phyloP scores from a whole-genome alignment of 2,329 filamentous ascomycete genomes.

The Dryadomyces quercus-mongolicae region DNA sequence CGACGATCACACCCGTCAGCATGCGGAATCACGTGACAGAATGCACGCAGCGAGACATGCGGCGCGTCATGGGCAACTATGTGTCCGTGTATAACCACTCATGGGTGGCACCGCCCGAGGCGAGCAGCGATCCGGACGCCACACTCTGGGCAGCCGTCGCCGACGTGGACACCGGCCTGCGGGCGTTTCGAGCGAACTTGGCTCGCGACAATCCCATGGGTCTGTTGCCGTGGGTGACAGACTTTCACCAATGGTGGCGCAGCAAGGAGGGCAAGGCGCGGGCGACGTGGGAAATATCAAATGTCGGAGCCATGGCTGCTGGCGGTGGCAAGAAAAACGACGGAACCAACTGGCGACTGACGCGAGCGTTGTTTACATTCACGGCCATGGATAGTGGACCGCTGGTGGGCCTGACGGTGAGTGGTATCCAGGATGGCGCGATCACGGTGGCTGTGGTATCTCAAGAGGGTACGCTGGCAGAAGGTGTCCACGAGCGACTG shows the following conservation, averaged over 20 bases:
- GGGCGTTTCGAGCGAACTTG: constrained; percentile 19
- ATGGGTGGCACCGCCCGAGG: constrained; percentile 14
- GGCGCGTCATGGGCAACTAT: constrained; percentile 24
- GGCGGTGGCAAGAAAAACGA: constrained; percentile 4
- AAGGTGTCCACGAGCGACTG: constrained; percentile 14
- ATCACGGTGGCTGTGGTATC: constrained; percentile 33
- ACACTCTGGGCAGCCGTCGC: constrained; percentile 30
- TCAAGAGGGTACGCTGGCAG: constrained; percentile 32
- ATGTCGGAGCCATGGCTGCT: constrained; percentile 30
- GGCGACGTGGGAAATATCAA: constrained; percentile 39
- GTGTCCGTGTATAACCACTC: constrained; percentile 23
- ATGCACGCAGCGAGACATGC: constrained; percentile 16
- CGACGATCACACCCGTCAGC: constrained; percentile 29
- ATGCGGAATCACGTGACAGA: constrained; percentile 26
- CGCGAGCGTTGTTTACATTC: constrained; percentile 37
- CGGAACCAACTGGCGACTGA: constrained; percentile 22
- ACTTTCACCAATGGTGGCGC: constrained; percentile 30
- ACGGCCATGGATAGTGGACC: constrained; percentile 30
- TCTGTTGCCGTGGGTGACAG: constrained; percentile 27
- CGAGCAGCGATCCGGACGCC: constrained; percentile 10
- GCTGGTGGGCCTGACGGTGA: constrained; percentile 32
- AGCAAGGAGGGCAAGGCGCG: constrained; percentile 30
- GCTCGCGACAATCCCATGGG: constrained; percentile 30
- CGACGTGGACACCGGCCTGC: constrained; percentile 22
- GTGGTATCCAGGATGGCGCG: constrained; percentile 28